Base-by-base conservation (phyloP, 2,329 filamentous ascomycete species). In the Paracamarosporium sp. region DNA sequence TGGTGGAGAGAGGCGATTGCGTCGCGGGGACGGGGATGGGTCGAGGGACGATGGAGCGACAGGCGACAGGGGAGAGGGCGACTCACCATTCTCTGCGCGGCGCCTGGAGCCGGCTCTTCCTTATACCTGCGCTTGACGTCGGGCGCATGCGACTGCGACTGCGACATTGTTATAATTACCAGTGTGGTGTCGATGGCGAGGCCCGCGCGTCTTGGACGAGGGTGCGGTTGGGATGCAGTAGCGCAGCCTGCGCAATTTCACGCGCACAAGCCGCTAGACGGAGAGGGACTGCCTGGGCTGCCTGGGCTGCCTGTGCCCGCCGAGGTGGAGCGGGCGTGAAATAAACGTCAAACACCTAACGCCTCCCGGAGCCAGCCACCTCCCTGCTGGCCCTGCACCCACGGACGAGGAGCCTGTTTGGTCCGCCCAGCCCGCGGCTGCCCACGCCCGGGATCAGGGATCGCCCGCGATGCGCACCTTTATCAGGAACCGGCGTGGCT, bases 21-120 rank as follows among this genome's bases (percentile, higher is more conserved):
- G 53, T 38, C 40, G 40, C 22, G 17, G 52, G 58, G 54, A n/a
- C 55, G 20, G 52, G 50, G 52, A 55, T 56, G 47, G 62, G 55
- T 60, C 31, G 56, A 40, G 58, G 57, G 60, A 55, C 27, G 65
- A 63, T 57, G 64, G 63, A 68, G 61, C 64, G 65, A 67, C 53
- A 53, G 57, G 59, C 17, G 38, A 43, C 43, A 55, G 33, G 57
- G 25, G 56, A 40, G 57, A 63, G 70, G 66, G 74, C 72, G 69
- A 78, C 76, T 78, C 71, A 78, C 76, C 70, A 77, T 73, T 67
- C 73, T 73, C 55, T 72, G 74, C 70, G 72, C 75, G 74, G 75
- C 75, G 75, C 74, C 74, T 75, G 76, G 75, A 73, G 73, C 76
- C 73, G 75, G 72, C 68, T 76, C 74, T 77, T 78, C 75, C 75